Evolutionary conservation across 148 eudicot genomes (phyloP), one percentile per base, ranked within the genome.

Genomic region (Drosera capensis): DNA sequence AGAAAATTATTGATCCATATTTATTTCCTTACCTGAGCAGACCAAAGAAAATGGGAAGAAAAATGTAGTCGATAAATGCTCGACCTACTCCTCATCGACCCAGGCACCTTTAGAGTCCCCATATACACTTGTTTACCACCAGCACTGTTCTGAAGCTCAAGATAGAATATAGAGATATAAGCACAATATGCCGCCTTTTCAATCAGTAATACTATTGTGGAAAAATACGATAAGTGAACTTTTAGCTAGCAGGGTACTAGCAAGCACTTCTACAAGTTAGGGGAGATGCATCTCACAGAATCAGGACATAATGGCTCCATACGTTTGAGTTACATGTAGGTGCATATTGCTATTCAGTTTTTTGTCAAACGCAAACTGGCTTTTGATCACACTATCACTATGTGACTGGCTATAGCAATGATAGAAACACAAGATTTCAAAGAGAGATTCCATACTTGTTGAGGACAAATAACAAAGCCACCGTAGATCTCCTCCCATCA

Each of bases 11-110:
- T 31, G 20, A 49, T 14, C 31, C 2, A 22, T 40, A 25, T 36
- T 36, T 28, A 53, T 49, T 20, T 47, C 45, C 9, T 34, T 26
- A 60, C 18, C 17, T 18, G 14, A 34, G 12, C 25, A 23, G 24
- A 35, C 17, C 37, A 41, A 11, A 43, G n/a, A 6, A 6, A 20
- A 11, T 29, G 34, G 34, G 34, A 18, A 23, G 26, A 5, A 34
- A 14, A 3, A 36, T 31, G 25, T 14, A 34, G 47, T 5, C 12
- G 21, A 44, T 34, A 23, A 31, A 37, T 36, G 63, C 67, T 68
- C 70, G 64, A n/a, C 86, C 74, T 77, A 82, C 96, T 77, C 74
- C 57, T 87, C 96, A 49, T 87, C 77, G 38, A 87, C 79, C 96
- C 90, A 87, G 16, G 69, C 75, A 47, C 94, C 96, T 49, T 76